Evolutionary conservation across 2,329 filamentous ascomycete species (phyloP), one percentile per base, ranked within the genome.

Genomic region (Colletotrichum eleusines): DNA sequence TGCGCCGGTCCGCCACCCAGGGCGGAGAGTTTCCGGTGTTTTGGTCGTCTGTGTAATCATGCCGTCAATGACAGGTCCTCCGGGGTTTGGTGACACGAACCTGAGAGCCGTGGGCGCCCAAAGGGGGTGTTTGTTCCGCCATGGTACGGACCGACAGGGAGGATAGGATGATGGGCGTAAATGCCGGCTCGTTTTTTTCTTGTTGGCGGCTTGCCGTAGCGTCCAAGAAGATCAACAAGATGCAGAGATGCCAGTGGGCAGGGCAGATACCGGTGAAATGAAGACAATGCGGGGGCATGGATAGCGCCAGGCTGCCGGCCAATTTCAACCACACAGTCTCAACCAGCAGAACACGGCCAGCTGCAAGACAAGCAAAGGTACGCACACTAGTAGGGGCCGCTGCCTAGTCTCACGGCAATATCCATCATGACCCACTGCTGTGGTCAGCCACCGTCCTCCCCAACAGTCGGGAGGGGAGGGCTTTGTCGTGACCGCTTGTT

Each of bases 401-500:
- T n/a, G 23, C n/a, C n/a, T 26, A 38, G 53, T n/a, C 6, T 55
- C 31, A 57, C 33, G 31, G 31, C 31, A 40, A 57, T 26, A 38
- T 35, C 31, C 53, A 40, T 35, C 31, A 35, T 5, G 28, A 26
- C 20, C 11, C 18, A 57, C 31, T n/a, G n/a, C n/a, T n/a, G 3
- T 38, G 28, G n/a, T 44, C 55, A 42, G 38, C 55, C 38, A 44
- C 54, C 54, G 14, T 57, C 54, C n/a, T n/a, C n/a, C n/a, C 35
- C 54, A 38, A 31, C 33, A 40, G 51, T 57, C 33, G 16, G n/a
- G 54, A 18, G 26, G 2, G 20, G 11, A 14, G n/a, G 35, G 33
- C 42, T 48, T 35, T 61, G 58, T 61, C 58, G 42, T 50, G n/a
- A 44, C 42, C 20, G 40, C 44, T 50, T 20, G n/a, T 20, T 50